Percentiles rank a stretch among this genome's conserved stretches.
phyloP scores from a whole-genome alignment of 116 monocot genomes.

The Papilionanthe hybrid region DNA sequence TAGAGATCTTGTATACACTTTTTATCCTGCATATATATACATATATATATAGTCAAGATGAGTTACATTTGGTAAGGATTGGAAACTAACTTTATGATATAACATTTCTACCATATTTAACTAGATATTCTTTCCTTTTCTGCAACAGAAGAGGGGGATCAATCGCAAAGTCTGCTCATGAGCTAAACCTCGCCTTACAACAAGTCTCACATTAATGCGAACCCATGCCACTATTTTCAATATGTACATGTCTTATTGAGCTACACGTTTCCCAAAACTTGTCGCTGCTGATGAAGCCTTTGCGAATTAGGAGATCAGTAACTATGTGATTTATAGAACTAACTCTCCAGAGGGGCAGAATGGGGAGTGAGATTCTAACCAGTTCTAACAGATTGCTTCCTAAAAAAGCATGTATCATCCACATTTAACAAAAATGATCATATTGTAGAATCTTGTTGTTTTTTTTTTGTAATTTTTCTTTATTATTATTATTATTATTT shows the following conservation, averaged over 20 bases:
- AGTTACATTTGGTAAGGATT: too few species aligned
- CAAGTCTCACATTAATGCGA: slow-evolving; percentile 23
- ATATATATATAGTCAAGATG: too few species aligned
- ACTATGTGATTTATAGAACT: background rate
- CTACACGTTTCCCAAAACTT: too few species aligned
- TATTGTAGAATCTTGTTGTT: background rate
- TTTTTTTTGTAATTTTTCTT: background rate
- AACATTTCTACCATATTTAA: too few species aligned
- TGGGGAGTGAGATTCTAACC: background rate
- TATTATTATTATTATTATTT: background rate
- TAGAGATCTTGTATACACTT: too few species aligned
- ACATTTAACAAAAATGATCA: background rate
- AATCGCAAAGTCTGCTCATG: slow-evolving; percentile 65
- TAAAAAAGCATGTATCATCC: slow-evolving; percentile 1
- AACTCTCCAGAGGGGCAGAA: background rate
- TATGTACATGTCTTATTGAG: slow-evolving; percentile 1
- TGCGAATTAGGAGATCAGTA: background rate
- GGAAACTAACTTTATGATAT: too few species aligned
- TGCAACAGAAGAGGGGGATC: slow-evolving; percentile 75
- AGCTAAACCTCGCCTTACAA: slow-evolving; percentile 77
- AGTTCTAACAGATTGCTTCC: slow-evolving; percentile 1
- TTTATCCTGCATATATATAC: too few species aligned
- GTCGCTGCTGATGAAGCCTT: background rate
- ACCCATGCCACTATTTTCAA: background rate
- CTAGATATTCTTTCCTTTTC: background rate